Conservation (phyloP, 75 land plant species). For the Adiantum capillusveneris region DNA sequence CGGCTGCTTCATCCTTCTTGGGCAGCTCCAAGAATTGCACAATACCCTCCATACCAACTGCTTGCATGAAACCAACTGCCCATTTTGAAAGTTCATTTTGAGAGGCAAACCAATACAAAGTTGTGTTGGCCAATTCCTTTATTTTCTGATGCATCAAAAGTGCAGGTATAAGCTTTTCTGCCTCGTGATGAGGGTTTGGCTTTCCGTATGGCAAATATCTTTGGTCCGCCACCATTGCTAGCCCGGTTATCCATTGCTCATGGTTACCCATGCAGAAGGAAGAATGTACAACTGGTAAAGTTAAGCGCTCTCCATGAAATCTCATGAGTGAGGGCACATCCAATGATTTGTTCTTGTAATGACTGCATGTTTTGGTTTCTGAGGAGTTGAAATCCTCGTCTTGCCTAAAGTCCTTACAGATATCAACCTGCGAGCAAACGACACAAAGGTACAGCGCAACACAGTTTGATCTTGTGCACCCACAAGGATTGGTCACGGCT, state of each 20-base stretch:
- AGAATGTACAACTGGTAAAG: conserved; percentile 20
- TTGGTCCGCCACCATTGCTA: conserved; percentile 34
- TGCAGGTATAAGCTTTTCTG: conserved; percentile 50
- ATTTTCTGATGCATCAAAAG: conserved; percentile 13
- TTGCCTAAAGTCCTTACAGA: not conserved
- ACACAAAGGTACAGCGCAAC: not conserved
- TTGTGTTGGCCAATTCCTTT: conserved; percentile 2
- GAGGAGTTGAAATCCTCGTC: not conserved
- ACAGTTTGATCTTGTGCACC: not conserved
- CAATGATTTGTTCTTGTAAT: not conserved
- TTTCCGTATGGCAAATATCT: conserved; percentile 34
- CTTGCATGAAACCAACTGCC: conserved; percentile 35
- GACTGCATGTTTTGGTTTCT: not conserved
- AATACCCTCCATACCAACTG: conserved; percentile 14
- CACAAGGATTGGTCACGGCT: not conserved
- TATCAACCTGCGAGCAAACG: not conserved
- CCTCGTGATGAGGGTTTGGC: conserved; percentile 55
- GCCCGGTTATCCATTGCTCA: conserved; percentile 26
- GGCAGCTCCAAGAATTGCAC: conserved; percentile 29
- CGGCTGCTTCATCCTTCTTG: conserved; percentile 6
- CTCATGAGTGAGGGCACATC: conserved; percentile 21
- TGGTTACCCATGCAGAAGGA: conserved; percentile 10
- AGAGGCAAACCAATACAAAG: conserved; percentile 34
- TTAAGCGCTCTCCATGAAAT: conserved; percentile 34
- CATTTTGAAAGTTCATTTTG: conserved; percentile 25